A percentile compares a stretch with the other conserved stretches of the same genome.
Conservation (phyloP, 805 yeast species). For the Ogataea trehaloabstinens region DNA sequence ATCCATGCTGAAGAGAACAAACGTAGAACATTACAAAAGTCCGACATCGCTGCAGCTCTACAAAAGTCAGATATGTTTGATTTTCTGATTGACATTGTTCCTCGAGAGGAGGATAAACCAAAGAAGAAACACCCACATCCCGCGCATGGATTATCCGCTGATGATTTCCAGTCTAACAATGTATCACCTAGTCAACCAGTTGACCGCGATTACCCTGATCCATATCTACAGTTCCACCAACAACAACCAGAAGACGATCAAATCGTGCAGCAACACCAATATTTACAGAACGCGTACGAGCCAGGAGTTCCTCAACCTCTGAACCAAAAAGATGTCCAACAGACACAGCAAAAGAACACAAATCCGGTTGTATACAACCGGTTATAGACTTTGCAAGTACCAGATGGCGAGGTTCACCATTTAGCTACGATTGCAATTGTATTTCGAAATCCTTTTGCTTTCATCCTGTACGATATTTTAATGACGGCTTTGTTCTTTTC, state of each 20-base stretch:
- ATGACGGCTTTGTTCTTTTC: constrained; percentile 1
- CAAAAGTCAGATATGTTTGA: constrained; percentile 97
- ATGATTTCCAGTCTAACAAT: constrained; percentile 3
- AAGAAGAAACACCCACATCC: constrained; percentile 29
- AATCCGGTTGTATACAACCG: constrained; percentile 13
- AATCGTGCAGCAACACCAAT: constrained; percentile 18
- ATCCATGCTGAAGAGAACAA: constrained; percentile 96
- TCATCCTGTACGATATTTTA: constrained; percentile 3
- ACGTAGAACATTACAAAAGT: constrained; percentile 88
- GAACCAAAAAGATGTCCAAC: constrained; percentile 13
- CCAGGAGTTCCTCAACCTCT: constrained; percentile 7
- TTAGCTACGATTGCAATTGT: not conserved
- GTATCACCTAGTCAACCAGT: constrained; percentile 6
- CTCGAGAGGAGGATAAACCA: constrained; percentile 76
- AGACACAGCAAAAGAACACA: constrained; percentile 15
- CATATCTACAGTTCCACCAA: constrained; percentile 15
- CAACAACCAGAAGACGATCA: constrained; percentile 12
- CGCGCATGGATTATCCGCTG: not conserved
- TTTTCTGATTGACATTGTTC: constrained; percentile 92
- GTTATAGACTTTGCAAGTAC: constrained; percentile 5
- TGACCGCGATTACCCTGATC: constrained; percentile 21
- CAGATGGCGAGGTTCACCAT: no score
- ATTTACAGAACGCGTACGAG: constrained; percentile 16
- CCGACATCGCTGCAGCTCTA: constrained; percentile 93
- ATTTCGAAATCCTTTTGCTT: constrained; percentile 3